Conservation (phyloP, 192 early-diverging fungal genomes). For the Obelidium mucronatum region DNA sequence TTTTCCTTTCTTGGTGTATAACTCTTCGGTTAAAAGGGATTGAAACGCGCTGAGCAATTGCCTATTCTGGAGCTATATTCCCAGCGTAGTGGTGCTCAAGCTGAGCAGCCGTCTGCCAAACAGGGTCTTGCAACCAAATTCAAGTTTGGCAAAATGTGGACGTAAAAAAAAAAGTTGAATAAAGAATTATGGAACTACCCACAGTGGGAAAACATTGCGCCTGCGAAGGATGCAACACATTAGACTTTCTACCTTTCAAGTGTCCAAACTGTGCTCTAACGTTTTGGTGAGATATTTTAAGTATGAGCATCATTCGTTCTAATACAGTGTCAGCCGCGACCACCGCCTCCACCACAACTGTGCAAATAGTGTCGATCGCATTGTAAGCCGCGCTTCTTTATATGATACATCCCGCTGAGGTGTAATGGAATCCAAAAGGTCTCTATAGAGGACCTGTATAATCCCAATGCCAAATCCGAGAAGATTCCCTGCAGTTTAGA, state of each 20-base stretch:
- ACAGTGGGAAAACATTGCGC: constrained; percentile 25
- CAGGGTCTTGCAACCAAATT: not conserved
- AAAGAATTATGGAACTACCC: not conserved
- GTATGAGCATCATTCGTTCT: too few species aligned
- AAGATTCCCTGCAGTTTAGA: constrained; percentile 15
- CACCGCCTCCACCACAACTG: constrained; percentile 34
- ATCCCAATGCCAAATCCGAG: not conserved
- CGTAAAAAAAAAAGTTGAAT: not conserved
- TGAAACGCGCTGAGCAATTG: constrained; percentile 51
- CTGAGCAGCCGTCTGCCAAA: not conserved
- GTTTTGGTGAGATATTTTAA: constrained; percentile 35
- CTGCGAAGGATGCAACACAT: not conserved
- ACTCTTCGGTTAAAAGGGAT: constrained; percentile 27
- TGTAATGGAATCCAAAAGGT: not conserved
- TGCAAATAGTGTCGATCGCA: constrained; percentile 21
- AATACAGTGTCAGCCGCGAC: constrained; percentile 16
- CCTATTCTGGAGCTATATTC: constrained; percentile 48
- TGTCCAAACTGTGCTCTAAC: constrained; percentile 13
- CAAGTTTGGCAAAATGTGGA: constrained; percentile 25
- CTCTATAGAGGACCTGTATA: not conserved
- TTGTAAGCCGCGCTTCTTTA: not conserved
- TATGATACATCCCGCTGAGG: not conserved
- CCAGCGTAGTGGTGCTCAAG: constrained; percentile 27
- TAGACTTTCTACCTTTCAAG: constrained; percentile 37
- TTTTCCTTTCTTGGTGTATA: not conserved